A percentile compares a stretch with the other conserved stretches of the same genome.
These are phyloP conservation scores for Passiflora organensis DNA, from an alignment of 345 rosid genomes.

Conservation along the genomic window DNA sequence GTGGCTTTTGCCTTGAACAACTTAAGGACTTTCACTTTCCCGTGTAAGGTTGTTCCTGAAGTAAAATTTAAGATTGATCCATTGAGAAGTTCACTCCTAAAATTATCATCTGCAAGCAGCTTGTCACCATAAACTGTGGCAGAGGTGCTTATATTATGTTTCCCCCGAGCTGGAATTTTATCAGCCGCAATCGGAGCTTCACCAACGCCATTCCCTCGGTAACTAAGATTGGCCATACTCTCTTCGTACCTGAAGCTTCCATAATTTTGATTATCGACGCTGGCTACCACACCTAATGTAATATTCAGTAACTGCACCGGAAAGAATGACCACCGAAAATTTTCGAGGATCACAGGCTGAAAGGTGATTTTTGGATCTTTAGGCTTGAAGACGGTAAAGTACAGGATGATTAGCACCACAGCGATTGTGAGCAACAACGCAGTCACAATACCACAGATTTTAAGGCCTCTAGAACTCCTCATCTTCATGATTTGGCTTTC, in stretches of 20 bases:
- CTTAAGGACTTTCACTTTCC: constrained; percentile 22
- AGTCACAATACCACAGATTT: constrained; percentile 4
- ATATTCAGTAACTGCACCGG: constrained; percentile 8
- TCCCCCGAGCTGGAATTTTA: constrained; percentile 26
- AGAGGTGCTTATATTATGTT: constrained; percentile 19
- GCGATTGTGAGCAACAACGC: not conserved
- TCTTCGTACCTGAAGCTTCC: constrained; percentile 31
- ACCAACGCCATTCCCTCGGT: constrained; percentile 14
- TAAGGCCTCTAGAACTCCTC: not conserved
- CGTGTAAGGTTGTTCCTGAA: constrained; percentile 27
- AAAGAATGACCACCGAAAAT: not conserved
- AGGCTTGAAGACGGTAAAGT: constrained; percentile 31
- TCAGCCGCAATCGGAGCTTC: constrained; percentile 24
- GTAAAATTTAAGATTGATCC: constrained; percentile 28
- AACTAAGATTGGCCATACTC: constrained; percentile 20
- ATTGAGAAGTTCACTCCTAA: not conserved
- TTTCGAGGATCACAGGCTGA: constrained; percentile 20
- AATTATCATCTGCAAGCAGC: constrained; percentile 11
- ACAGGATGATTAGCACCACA: constrained; percentile 4
- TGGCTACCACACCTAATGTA: constrained; percentile 26
- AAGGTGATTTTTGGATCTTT: constrained; percentile 25
- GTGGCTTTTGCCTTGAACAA: constrained; percentile 15
- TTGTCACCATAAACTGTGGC: constrained; percentile 20
- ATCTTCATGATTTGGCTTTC: too few relatives aligned
- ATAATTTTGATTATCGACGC: constrained; percentile 31